Evolutionary conservation across 2,329 filamentous ascomycete genomes (phyloP).

Genomic region (Colletotrichum sojae): DNA sequence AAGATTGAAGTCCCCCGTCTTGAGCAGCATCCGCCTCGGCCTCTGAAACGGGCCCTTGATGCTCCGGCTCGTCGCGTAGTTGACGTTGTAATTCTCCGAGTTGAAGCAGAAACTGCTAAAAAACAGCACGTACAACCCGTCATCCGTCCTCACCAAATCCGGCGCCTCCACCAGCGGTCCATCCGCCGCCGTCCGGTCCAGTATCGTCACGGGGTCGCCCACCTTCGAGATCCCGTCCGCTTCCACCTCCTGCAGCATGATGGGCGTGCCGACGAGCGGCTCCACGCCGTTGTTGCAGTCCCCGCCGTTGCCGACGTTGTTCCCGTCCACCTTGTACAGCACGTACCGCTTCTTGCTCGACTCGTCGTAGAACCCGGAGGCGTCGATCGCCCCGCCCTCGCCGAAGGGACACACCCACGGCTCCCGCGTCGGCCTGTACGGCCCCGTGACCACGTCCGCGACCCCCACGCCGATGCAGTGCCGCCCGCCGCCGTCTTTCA

Average conservation of each 20-base stretch:
- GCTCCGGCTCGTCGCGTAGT: slow-evolving; percentile 65
- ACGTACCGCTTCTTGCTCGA: slow-evolving; percentile 69
- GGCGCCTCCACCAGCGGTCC: slow-evolving; percentile 75
- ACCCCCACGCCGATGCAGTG: slow-evolving; percentile 74
- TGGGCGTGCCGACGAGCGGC: slow-evolving; percentile 63
- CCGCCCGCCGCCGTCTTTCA: slow-evolving; percentile 51
- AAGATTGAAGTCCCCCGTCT: slow-evolving; percentile 54
- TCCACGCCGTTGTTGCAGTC: slow-evolving; percentile 61
- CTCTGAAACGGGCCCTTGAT: slow-evolving; percentile 56
- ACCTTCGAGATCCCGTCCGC: slow-evolving; percentile 66
- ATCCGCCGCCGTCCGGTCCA: slow-evolving; percentile 61
- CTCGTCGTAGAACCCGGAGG: slow-evolving; percentile 70
- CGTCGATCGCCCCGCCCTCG: slow-evolving; percentile 74
- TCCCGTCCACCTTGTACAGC: slow-evolving; percentile 77
- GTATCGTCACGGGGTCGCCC: slow-evolving; percentile 63
- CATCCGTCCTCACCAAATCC: slow-evolving; percentile 59
- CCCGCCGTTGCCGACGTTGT: slow-evolving; percentile 61
- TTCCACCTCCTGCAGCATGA: slow-evolving; percentile 68
- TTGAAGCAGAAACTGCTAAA: slow-evolving; percentile 74
- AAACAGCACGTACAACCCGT: slow-evolving; percentile 71
- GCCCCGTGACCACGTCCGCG: slow-evolving; percentile 62
- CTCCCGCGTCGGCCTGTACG: slow-evolving; percentile 62
- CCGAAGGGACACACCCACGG: slow-evolving; percentile 68
- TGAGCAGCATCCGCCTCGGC: slow-evolving; percentile 50
- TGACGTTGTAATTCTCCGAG: slow-evolving; percentile 69